Evolutionary conservation across 495 filamentous ascomycete genomes (phyloP).

Genomic region (Tuber borchii): DNA sequence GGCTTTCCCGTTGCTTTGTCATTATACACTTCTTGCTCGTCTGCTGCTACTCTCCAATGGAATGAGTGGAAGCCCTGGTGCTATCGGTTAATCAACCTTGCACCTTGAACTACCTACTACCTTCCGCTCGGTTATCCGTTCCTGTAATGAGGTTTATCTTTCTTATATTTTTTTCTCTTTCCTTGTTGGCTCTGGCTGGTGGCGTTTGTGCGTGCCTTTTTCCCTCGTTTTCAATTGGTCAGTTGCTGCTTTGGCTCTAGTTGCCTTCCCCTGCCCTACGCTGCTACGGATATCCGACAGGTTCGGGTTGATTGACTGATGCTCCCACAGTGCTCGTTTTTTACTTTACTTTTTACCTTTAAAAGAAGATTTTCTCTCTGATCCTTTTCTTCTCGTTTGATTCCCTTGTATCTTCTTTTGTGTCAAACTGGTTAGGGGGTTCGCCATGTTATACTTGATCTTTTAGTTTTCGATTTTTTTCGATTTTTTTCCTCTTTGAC

Average conservation of each 20-base stretch:
- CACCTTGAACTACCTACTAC: neutral
- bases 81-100: neutral
- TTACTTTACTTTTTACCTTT: neutral
- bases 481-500: neutral
- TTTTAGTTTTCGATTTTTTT: neutral
- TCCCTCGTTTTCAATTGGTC: neutral
- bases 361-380: neutral
- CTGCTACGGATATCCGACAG: neutral
- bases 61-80: neutral
- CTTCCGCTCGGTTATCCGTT: neutral
- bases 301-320: neutral
- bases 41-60: neutral
- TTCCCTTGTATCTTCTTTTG: neutral
- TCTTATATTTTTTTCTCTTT: neutral
- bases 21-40: slow-evolving; percentile 2
- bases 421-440: neutral
- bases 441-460: neutral
- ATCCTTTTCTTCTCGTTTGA: neutral
- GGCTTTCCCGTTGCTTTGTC: neutral
- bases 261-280: neutral
- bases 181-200: neutral
- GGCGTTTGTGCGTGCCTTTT: neutral
- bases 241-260: neutral
- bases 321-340: neutral
- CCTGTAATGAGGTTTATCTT: neutral